A percentile compares a stretch with the other conserved stretches of the same genome.
Evolutionary conservation across 2,329 filamentous ascomycete genomes (phyloP).

Genomic region (Colletotrichum coccodes): DNA sequence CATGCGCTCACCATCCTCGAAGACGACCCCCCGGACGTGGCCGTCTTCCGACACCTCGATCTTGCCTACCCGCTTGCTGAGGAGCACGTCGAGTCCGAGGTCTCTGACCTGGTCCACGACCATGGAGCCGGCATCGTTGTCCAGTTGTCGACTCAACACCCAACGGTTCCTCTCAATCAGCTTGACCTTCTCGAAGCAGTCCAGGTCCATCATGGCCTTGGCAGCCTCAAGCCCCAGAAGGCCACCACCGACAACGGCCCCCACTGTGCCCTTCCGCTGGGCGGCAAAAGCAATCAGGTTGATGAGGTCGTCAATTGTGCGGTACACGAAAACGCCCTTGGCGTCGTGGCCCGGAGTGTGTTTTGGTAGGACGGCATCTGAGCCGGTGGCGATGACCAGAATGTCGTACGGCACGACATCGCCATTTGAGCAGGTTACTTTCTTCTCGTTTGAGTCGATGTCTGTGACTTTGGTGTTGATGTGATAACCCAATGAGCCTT

Average conservation of each 20-base stretch:
- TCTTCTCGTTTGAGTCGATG: slow-evolving; percentile 72
- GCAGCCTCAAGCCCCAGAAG: slow-evolving; percentile 88
- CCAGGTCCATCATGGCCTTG: slow-evolving; percentile 90
- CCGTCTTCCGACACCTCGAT: slow-evolving; percentile 77
- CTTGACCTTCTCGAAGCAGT: slow-evolving; percentile 78
- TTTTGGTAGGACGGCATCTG: slow-evolving; percentile 78
- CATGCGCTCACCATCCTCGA: slow-evolving; percentile 83
- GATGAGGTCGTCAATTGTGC: slow-evolving; percentile 84
- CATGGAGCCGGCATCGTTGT: slow-evolving; percentile 82
- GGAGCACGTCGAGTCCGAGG: slow-evolving; percentile 83
- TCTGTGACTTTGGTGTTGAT: slow-evolving; percentile 77
- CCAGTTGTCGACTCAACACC: slow-evolving; percentile 85
- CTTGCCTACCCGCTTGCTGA: slow-evolving; percentile 78
- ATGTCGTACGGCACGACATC: slow-evolving; percentile 79
- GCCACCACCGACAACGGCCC: slow-evolving; percentile 85
- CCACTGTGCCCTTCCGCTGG: slow-evolving; percentile 72
- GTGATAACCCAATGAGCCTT: slow-evolving; percentile 78
- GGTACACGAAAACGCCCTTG: slow-evolving; percentile 87
- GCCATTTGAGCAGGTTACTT: slow-evolving; percentile 76
- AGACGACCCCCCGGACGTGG: slow-evolving; percentile 77
- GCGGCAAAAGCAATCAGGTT: slow-evolving; percentile 79
- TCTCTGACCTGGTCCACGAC: slow-evolving; percentile 83
- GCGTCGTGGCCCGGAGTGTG: slow-evolving; percentile 83
- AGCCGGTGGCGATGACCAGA: slow-evolving; percentile 86
- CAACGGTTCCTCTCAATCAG: slow-evolving; percentile 85